phyloP scores from a whole-genome alignment of 305 asterid genomes.

The Stenogyne calaminthoides region DNA sequence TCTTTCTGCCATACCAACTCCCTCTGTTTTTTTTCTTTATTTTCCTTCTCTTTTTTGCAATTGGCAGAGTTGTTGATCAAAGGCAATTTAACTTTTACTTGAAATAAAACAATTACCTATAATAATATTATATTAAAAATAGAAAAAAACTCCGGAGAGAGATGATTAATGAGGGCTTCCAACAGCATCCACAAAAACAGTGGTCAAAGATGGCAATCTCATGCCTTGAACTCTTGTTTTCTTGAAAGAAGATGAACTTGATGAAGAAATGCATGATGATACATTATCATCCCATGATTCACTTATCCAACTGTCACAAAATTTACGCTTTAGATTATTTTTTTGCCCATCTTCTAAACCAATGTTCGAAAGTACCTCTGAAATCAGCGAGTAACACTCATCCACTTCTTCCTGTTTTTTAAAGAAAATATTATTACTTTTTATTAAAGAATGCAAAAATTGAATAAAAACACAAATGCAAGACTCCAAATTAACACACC shows the following conservation, averaged over 20 bases:
- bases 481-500: constrained; percentile 41
- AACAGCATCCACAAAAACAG: constrained; percentile 53
- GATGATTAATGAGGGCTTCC: constrained; percentile 50
- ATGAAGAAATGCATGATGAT: constrained; percentile 34
- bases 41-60: constrained; percentile 11
- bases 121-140: not conserved
- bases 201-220: constrained; percentile 53
- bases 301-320: constrained; percentile 9
- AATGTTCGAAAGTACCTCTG: constrained; percentile 32
- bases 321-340: constrained; percentile 47
- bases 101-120: constrained; percentile 22
- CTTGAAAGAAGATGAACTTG: constrained; percentile 45
- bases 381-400: constrained; percentile 50
- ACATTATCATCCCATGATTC: constrained; percentile 39
- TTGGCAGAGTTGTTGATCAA: constrained; percentile 37
- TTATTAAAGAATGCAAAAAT: not conserved
- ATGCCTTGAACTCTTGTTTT: constrained; percentile 51
- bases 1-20: constrained; percentile 48
- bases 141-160: not conserved
- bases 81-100: constrained; percentile 31
- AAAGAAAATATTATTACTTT: not conserved
- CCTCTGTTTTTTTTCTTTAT: constrained; percentile 25
- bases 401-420: constrained; percentile 49
- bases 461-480: not conserved
- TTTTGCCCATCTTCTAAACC: not conserved